Conservation (phyloP, 441 rosid genomes). For the Gossypium lobatum region DNA sequence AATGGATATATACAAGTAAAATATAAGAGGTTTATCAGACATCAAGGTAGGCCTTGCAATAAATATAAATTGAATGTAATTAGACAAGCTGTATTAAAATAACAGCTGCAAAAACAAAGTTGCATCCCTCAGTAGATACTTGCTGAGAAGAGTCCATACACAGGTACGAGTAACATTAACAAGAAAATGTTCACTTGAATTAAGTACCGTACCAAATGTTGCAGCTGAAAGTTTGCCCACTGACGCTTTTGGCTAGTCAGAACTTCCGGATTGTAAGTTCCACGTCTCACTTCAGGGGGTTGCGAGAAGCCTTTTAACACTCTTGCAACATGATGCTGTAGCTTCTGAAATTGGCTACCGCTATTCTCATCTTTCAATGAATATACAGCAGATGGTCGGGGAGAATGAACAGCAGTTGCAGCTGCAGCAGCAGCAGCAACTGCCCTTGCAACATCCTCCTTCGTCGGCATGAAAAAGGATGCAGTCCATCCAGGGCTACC, state of each 20-base stretch:
- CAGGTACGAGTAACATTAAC: not conserved
- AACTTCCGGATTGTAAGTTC: slow-evolving; percentile 83
- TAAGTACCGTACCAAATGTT: slow-evolving; percentile 59
- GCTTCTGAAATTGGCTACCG: slow-evolving; percentile 62
- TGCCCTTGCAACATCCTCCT: slow-evolving; percentile 79
- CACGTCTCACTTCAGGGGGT: slow-evolving; percentile 50
- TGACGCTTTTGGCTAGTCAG: slow-evolving; percentile 94
- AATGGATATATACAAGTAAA: not conserved
- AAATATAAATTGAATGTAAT: not conserved
- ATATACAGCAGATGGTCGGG: slow-evolving; percentile 77
- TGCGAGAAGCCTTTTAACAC: slow-evolving; percentile 67
- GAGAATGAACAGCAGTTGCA: slow-evolving; percentile 61
- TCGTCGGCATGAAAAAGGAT: slow-evolving; percentile 65
- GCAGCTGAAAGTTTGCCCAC: slow-evolving; percentile 85
- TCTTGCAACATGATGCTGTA: slow-evolving; percentile 61
- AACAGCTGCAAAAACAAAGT: not conserved
- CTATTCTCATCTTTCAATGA: slow-evolving; percentile 58
- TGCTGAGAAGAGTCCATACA: not conserved
- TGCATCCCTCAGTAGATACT: not conserved
- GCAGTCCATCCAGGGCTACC: slow-evolving; percentile 84
- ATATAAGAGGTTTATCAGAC: not conserved
- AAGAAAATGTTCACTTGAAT: slow-evolving; percentile 10
- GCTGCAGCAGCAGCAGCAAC: slow-evolving; percentile 69
- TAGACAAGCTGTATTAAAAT: not conserved
- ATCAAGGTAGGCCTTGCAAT: not conserved